Percentiles rank a stretch among this genome's conserved stretches.
phyloP scores from a whole-genome alignment of 148 eudicot genomes.

The Polygonum maritimum region DNA sequence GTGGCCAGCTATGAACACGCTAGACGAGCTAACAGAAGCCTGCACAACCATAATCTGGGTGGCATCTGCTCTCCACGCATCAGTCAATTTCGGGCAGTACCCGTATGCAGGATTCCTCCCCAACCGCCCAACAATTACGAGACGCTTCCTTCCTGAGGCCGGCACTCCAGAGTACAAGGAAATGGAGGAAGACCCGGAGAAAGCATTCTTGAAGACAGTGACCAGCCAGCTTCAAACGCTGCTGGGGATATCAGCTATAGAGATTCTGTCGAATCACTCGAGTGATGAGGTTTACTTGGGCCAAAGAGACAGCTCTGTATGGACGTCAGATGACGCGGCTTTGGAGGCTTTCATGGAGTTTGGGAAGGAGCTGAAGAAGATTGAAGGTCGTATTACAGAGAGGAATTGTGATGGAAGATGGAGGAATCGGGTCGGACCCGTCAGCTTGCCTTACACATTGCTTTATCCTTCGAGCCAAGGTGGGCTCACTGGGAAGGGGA shows the following conservation, averaged over 20 bases:
- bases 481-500: conserved; percentile 87
- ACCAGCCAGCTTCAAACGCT: conserved; percentile 54
- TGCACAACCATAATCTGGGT: conserved; percentile 75
- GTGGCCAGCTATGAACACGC: conserved; percentile 71
- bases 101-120: conserved; percentile 75
- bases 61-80: conserved; percentile 85
- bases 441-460: conserved; percentile 62
- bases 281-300: conserved; percentile 80
- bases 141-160: conserved; percentile 57
- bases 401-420: conserved; percentile 39
- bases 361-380: conserved; percentile 36
- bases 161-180: conserved; percentile 57
- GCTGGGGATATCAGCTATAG: conserved; percentile 62
- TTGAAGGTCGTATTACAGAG: conserved; percentile 40
- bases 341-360: conserved; percentile 54
- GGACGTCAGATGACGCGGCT: conserved; percentile 50
- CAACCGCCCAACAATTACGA: conserved; percentile 70
- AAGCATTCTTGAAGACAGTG: conserved; percentile 48
- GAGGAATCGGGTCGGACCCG: conserved; percentile 77
- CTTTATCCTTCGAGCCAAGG: conserved; percentile 48
- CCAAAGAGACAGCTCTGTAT: conserved; percentile 51
- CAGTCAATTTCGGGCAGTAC: conserved; percentile 80
- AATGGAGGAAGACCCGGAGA: conserved; percentile 45
- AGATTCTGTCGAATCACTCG: conserved; percentile 72
- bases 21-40: conserved; percentile 35